A percentile compares a stretch with the other conserved stretches of the same genome.
phyloP scores from a whole-genome alignment of 768 basidiomycete genomes.

The Tricholoma matsutake region DNA sequence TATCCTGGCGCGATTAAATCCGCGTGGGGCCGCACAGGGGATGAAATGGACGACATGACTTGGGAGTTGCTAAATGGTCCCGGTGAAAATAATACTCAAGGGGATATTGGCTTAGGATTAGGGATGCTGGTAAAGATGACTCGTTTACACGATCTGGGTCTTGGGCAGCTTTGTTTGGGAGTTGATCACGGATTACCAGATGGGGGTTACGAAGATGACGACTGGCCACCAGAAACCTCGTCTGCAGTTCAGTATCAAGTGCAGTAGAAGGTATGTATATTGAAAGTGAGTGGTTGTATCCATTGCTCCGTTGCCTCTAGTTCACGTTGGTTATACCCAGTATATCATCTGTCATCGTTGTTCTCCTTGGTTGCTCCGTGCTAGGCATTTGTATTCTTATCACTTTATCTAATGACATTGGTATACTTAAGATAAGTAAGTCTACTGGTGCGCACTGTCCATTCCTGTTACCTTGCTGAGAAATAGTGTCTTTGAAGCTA shows the following conservation, averaged over 20 bases:
- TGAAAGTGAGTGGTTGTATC: not conserved
- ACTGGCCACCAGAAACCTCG: not conserved
- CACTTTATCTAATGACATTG: not conserved
- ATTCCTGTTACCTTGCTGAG: not conserved
- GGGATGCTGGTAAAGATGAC: conserved; percentile 76
- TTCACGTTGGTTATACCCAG: not conserved
- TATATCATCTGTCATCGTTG: not conserved
- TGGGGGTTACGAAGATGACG: not conserved
- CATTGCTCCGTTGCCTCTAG: not conserved
- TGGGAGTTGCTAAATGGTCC: conserved; percentile 59
- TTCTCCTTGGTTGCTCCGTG: not conserved
- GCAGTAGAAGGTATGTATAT: not conserved
- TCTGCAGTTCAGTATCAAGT: not conserved
- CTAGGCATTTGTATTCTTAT: not conserved
- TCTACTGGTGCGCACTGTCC: not conserved
- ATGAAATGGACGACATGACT: conserved; percentile 64
- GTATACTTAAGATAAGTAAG: not conserved
- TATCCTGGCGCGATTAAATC: conserved; percentile 61
- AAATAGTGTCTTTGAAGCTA: not conserved
- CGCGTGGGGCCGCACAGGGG: conserved; percentile 65
- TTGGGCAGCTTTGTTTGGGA: conserved; percentile 59
- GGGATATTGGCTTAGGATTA: conserved; percentile 36
- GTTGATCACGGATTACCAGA: conserved; percentile 17
- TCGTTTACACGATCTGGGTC: conserved; percentile 66
- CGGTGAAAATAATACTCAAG: conserved; percentile 34